Base-by-base conservation (phyloP, 2,329 filamentous ascomycete genomes). In the Fusarium sarcochroum region DNA sequence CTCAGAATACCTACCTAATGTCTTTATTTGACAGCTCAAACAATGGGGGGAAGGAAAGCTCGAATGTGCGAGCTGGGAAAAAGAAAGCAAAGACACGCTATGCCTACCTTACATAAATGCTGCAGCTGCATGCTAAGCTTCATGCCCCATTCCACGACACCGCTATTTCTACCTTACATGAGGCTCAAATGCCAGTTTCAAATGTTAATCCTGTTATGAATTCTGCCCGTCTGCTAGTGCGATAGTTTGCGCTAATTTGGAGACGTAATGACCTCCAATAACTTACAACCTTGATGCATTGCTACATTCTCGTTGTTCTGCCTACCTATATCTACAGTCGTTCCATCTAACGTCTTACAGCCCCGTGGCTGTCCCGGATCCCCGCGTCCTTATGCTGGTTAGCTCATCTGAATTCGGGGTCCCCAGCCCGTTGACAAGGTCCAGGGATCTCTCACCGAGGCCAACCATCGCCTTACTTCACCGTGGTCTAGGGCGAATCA, bases 141-240 rank as follows among this genome's bases (percentile, higher is more conserved):
- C 44, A 44, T 44, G 32, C 42, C 51, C 53, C 35, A 57, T 69
- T 53, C 38, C 50, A 62, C 38, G 55, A 66, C 60, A 69, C 60
- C 65, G 60, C 65, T 68, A 42, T 52, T 62, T 35, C 17, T 30
- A 9, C n/a, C 14, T 6, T 7, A 15, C 7, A 14, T 20, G 23
- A 54, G 34, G 49, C 34, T 56, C 35, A 61, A 45, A 59, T 30
- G 14, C 45, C 21, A 27, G 32, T 21, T 38, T 45, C 44, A 11
- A 25, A 34, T 30, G 14, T 17, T 23, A 40, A 41, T 17, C 41
- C 41, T 15, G 14, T 4, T 40, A 20, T 27, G n/a, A 17, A 34
- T 40, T 37, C 20, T 18, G 10, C n/a, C 11, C 20, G 14, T 55
- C n/a, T 55, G 8, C 14, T 52, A 52, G 20, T 20, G 40, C 32